A percentile compares a stretch with the other conserved stretches of the same genome.
Evolutionary conservation across 1,284 basidiomycete genomes (phyloP).

Genomic region (Xanthoconium separans): DNA sequence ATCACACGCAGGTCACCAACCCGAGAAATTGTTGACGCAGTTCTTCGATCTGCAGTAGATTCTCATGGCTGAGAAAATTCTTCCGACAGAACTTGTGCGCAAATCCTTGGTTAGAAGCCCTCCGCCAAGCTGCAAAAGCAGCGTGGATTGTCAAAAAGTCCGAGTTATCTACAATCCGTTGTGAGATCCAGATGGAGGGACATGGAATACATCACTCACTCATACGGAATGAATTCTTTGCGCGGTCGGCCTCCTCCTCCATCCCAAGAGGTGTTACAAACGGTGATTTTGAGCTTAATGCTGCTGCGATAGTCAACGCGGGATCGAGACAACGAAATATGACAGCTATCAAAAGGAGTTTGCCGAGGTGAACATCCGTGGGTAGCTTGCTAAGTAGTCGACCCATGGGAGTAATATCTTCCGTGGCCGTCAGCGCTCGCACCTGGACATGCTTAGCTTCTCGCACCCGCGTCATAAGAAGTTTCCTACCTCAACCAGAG

Average conservation of each 20-base stretch:
- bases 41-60: conserved; percentile 95
- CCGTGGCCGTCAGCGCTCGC: conserved; percentile 78
- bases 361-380: conserved; percentile 95
- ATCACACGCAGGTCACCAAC: conserved; percentile 34
- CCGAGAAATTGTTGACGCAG: conserved; percentile 91
- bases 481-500: conserved; percentile 80
- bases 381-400: conserved; percentile 89
- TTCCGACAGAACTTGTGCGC: conserved; percentile 78
- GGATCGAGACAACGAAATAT: conserved; percentile 92
- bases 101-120: conserved; percentile 61
- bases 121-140: conserved; percentile 87
- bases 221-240: conserved; percentile 78
- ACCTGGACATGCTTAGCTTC: conserved; percentile 44
- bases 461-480: not conserved
- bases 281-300: conserved; percentile 91
- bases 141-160: conserved; percentile 95
- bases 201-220: conserved; percentile 45
- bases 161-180: conserved; percentile 71
- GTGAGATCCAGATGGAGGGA: not conserved
- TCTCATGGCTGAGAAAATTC: conserved; percentile 90
- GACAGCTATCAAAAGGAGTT: conserved; percentile 87
- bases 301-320: conserved; percentile 92
- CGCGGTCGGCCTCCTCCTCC: conserved; percentile 84
- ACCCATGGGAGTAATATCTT: conserved; percentile 97
- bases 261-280: conserved; percentile 89